Conservation (phyloP, 805 yeast genomes). For the Cyberlindnera maclurae region DNA sequence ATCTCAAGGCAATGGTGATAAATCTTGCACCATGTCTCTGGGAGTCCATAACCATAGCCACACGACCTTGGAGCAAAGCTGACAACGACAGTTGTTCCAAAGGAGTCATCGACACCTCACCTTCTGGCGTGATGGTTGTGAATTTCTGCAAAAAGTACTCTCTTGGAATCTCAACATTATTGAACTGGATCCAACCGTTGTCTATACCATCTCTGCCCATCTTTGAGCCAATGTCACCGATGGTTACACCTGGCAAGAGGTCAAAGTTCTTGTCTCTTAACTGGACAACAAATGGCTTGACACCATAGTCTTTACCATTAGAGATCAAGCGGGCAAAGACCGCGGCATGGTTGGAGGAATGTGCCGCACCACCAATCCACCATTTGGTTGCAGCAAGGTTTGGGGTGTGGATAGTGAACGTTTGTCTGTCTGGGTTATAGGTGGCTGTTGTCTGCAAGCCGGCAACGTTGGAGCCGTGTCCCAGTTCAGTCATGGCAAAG, state of each 20-base stretch:
- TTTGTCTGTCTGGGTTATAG: constrained; percentile 56
- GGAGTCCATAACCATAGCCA: constrained; percentile 81
- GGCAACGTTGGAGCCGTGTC: constrained; percentile 92
- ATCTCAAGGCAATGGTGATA: constrained; percentile 78
- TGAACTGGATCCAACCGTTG: constrained; percentile 94
- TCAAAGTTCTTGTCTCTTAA: constrained; percentile 70
- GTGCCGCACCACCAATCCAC: constrained; percentile 99
- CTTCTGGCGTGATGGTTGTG: constrained; percentile 62
- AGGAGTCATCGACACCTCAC: constrained; percentile 66
- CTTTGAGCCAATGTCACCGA: constrained; percentile 91
- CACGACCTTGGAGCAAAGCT: constrained; percentile 84
- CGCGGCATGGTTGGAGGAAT: constrained; percentile 83
- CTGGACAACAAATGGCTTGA: constrained; percentile 87
- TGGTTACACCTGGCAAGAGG: constrained; percentile 67
- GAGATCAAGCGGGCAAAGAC: constrained; percentile 80
- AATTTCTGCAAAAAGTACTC: constrained; percentile 77
- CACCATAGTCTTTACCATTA: constrained; percentile 82
- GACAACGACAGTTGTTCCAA: constrained; percentile 85
- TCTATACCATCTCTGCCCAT: constrained; percentile 97
- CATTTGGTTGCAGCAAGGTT: constrained; percentile 90
- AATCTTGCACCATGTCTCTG: constrained; percentile 75
- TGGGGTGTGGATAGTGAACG: constrained; percentile 77
- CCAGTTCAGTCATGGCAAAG: constrained; percentile 89
- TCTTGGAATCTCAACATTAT: constrained; percentile 77
- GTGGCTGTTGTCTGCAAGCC: constrained; percentile 90